A percentile compares a stretch with the other conserved stretches of the same genome.
Conservation (phyloP, 306 rosid genomes). For the Begonia fuchsioides region DNA sequence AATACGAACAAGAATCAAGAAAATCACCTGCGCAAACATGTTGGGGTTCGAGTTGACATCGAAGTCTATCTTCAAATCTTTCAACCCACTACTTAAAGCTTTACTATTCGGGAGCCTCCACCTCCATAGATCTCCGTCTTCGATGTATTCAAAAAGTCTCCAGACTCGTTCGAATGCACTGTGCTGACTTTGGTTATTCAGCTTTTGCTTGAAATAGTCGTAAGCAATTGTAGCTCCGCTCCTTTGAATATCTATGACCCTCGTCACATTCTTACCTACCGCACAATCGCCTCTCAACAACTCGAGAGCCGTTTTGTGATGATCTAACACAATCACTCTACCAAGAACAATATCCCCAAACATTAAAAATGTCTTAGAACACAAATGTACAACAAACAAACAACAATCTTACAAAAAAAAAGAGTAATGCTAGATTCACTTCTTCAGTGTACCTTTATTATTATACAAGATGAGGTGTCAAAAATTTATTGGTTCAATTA, state of each 20-base stretch:
- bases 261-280: slow-evolving; percentile 26
- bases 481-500: no score
- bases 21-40: slow-evolving; percentile 49
- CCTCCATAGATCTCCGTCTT: slow-evolving; percentile 90
- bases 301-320: slow-evolving; percentile 76
- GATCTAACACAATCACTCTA: slow-evolving; percentile 70
- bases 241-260: slow-evolving; percentile 51
- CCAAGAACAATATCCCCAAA: background rate
- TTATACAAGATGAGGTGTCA: no score
- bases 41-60: slow-evolving; percentile 40
- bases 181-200: slow-evolving; percentile 14
- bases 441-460: no score
- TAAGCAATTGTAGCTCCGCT: slow-evolving; percentile 93
- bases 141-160: slow-evolving; percentile 46
- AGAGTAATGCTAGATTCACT: no score
- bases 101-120: slow-evolving; percentile 71
- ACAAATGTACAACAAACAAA: no score
- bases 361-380: no score
- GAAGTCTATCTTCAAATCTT: slow-evolving; percentile 47
- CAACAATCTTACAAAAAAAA: no score
- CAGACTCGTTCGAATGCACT: slow-evolving; percentile 34
- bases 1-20: background rate
- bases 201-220: slow-evolving; percentile 60
- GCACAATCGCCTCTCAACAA: slow-evolving; percentile 13
- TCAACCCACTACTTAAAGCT: slow-evolving; percentile 68